A percentile compares a stretch with the other conserved stretches of the same genome.
Evolutionary conservation across 2,329 filamentous ascomycete genomes (phyloP).

Genomic region (Fusarium ramigenum): DNA sequence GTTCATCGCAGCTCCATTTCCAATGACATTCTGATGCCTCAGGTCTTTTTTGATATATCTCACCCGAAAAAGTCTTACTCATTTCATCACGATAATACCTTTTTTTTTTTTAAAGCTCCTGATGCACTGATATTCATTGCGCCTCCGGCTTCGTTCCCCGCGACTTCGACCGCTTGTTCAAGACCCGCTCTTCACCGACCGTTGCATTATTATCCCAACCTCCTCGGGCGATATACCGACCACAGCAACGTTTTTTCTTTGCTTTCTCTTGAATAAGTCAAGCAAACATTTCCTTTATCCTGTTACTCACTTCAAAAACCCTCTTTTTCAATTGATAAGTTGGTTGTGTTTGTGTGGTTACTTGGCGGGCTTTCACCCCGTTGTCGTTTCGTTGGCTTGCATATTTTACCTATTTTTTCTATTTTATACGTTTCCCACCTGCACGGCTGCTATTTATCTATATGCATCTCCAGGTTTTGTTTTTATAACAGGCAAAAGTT

Average conservation of each 20-base stretch:
- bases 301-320: constrained; percentile 23
- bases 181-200: constrained; percentile 43
- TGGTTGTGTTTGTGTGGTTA: constrained; percentile 24
- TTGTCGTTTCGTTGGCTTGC: constrained; percentile 24
- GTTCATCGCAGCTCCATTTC: constrained; percentile 36
- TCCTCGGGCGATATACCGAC: constrained; percentile 34
- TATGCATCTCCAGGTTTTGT: constrained; percentile 11
- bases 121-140: constrained; percentile 22
- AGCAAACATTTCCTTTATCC: constrained; percentile 21
- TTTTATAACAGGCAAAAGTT: constrained; percentile 23
- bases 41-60: constrained; percentile 32
- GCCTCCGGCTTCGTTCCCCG: constrained; percentile 32
- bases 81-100: constrained; percentile 9
- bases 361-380: constrained; percentile 27
- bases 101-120: constrained; percentile 14
- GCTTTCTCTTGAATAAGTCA: constrained; percentile 26
- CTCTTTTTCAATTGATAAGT: constrained; percentile 27
- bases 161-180: constrained; percentile 36
- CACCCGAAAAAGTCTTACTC: neutral
- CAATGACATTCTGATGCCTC: constrained; percentile 25
- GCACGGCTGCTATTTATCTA: constrained; percentile 19
- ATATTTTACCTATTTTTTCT: constrained; percentile 17
- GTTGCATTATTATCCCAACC: constrained; percentile 39
- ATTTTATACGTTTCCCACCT: constrained; percentile 27
- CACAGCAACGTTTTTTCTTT: constrained; percentile 23